These are phyloP conservation scores for Cladophialophora bantiana DNA, from an alignment of 2,329 filamentous ascomycete genomes.

Conservation along the genomic window DNA sequence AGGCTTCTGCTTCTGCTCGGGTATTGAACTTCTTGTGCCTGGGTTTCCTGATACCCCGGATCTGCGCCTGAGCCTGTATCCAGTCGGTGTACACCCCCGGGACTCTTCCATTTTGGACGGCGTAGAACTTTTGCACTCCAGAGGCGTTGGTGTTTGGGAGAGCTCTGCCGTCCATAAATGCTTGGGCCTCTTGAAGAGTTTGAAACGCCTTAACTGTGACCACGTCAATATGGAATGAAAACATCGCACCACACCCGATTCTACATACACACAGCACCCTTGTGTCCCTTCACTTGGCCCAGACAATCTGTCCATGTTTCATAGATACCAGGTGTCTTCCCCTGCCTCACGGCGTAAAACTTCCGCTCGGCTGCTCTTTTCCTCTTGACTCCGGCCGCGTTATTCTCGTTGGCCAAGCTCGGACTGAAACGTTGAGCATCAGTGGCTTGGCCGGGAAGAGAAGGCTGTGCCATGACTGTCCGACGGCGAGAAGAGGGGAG, in stretches of 20 bases:
- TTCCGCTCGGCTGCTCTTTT: conserved; percentile 61
- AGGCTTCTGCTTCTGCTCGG: conserved; percentile 76
- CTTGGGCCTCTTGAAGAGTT: conserved; percentile 75
- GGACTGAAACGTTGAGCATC: conserved; percentile 30
- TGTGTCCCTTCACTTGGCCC: conserved; percentile 66
- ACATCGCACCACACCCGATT: conserved; percentile 21
- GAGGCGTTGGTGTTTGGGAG: conserved; percentile 46
- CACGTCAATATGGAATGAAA: conserved; percentile 18
- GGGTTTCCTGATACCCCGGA: conserved; percentile 73
- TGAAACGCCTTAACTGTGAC: conserved; percentile 78
- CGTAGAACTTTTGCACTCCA: conserved; percentile 61
- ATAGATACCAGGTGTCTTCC: conserved; percentile 68
- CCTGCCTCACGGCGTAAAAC: conserved; percentile 69
- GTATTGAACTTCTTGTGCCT: conserved; percentile 74
- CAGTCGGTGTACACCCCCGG: conserved; percentile 72
- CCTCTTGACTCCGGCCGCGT: conserved; percentile 53
- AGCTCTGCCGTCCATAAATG: conserved; percentile 72
- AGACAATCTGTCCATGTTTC: conserved; percentile 69
- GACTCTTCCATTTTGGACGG: conserved; percentile 63
- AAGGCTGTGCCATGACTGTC: conserved; percentile 35
- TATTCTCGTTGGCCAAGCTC: conserved; percentile 23
- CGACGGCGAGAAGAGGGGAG: conserved; percentile 19
- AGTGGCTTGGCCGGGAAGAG: conserved; percentile 16
- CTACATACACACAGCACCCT: conserved; percentile 72
- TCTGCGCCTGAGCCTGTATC: conserved; percentile 74